Conservation (phyloP, 169 alveolate genomes). For the Cryptosporidium sp. region DNA sequence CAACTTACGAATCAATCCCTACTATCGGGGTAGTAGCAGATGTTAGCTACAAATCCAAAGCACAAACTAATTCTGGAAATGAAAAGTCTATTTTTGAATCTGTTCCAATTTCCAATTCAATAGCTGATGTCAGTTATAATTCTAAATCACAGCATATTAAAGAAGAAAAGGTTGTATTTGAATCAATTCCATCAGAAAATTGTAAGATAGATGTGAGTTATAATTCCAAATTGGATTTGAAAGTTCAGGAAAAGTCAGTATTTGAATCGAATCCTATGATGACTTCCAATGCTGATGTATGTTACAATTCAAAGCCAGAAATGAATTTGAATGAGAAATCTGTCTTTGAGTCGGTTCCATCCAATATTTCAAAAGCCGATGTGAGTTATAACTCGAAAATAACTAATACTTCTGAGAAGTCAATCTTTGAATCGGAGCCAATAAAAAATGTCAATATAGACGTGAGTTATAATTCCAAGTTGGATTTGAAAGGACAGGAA, state of each 20-base stretch:
- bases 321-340: neutral
- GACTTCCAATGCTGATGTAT: conserved; percentile 6
- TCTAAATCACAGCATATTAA: neutral
- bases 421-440: neutral
- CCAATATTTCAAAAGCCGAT: neutral
- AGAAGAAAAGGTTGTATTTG: conserved; percentile 33
- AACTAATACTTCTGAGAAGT: neutral
- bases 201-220: conserved; percentile 34
- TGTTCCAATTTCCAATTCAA: neutral
- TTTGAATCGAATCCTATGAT: conserved; percentile 9
- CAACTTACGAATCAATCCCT: conserved; percentile 42
- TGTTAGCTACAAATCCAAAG: conserved; percentile 13
- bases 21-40: conserved; percentile 4
- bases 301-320: neutral
- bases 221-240: neutral
- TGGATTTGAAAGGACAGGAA: neutral
- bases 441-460: neutral
- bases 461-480: conserved; percentile 31
- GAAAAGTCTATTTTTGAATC: conserved; percentile 48
- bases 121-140: conserved; percentile 32
- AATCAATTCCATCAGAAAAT: conserved; percentile 10
- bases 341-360: neutral
- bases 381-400: neutral
- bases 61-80: neutral
- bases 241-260: neutral